Evolutionary conservation across 352 stramenopile species (phyloP).

Genomic region (Thraustotheca clavata): DNA sequence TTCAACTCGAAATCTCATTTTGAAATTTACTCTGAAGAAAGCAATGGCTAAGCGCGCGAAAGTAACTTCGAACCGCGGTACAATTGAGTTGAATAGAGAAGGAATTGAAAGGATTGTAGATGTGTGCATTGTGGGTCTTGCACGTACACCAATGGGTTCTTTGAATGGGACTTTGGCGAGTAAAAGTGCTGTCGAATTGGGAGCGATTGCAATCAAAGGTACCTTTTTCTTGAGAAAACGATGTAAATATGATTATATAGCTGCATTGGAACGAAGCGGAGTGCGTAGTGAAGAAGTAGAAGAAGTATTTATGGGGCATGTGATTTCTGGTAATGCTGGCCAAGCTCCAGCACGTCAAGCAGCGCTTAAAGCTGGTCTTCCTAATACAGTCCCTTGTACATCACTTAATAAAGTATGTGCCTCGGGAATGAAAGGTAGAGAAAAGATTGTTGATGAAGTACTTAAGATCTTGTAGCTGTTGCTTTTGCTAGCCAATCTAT

Average conservation of each 20-base stretch:
- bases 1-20: constrained; percentile 6
- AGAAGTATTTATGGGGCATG: constrained; percentile 97
- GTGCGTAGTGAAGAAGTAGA: constrained; percentile 79
- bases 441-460: background rate
- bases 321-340: constrained; percentile 93
- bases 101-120: constrained; percentile 27
- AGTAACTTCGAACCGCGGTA: constrained; percentile 1
- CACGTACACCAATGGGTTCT: constrained; percentile 93
- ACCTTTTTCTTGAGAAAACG: background rate
- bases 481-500: constrained; percentile 85
- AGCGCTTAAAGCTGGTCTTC: constrained; percentile 60
- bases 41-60: constrained; percentile 11
- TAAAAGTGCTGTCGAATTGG: constrained; percentile 87
- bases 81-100: background rate
- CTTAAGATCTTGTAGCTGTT: constrained; percentile 30
- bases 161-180: constrained; percentile 90
- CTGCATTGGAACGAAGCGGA: constrained; percentile 61
- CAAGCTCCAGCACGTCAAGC: constrained; percentile 95
- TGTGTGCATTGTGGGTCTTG: constrained; percentile 93
- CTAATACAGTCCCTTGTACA: constrained; percentile 87
- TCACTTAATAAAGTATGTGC: constrained; percentile 99
- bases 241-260: constrained; percentile 13
- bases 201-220: constrained; percentile 86
- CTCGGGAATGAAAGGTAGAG: constrained; percentile 84
- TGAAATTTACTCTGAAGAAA: background rate